phyloP scores from a whole-genome alignment of 768 basidiomycete species.

The Lentinula guzmanii region DNA sequence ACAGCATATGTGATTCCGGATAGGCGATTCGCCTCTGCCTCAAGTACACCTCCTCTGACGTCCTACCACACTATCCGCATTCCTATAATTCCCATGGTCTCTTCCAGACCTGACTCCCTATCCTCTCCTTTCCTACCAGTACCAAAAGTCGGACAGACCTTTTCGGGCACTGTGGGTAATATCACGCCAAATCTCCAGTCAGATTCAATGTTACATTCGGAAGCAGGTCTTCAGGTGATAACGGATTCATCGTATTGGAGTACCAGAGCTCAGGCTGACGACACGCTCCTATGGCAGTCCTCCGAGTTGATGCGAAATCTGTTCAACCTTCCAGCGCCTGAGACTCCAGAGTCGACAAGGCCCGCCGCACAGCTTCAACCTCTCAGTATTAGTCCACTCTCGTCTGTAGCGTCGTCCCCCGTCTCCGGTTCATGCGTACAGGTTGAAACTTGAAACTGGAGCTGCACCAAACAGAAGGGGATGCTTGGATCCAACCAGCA shows the following conservation, averaged over 20 bases:
- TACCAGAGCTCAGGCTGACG: neutral
- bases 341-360: neutral
- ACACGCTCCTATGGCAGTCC: slow-evolving; percentile 23
- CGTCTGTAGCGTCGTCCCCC: slow-evolving; percentile 47
- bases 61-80: slow-evolving; percentile 63
- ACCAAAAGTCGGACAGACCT: slow-evolving; percentile 54
- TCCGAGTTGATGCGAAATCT: slow-evolving; percentile 46
- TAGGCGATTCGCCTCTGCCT: slow-evolving; percentile 49
- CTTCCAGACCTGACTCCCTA: slow-evolving; percentile 49
- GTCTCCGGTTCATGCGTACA: slow-evolving; percentile 17
- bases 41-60: slow-evolving; percentile 53
- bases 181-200: slow-evolving; percentile 44
- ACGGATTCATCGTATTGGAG: slow-evolving; percentile 7
- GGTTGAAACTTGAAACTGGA: neutral
- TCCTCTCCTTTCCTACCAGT: slow-evolving; percentile 52
- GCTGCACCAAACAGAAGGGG: neutral
- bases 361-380: slow-evolving; percentile 10
- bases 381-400: slow-evolving; percentile 36
- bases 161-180: slow-evolving; percentile 40
- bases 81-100: slow-evolving; percentile 64
- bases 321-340: slow-evolving; percentile 22
- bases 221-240: slow-evolving; percentile 36
- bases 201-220: slow-evolving; percentile 24
- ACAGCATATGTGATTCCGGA: slow-evolving; percentile 23
- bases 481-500: neutral